Conservation (phyloP, 495 filamentous ascomycete species). For the Gamarada debralockiae region DNA sequence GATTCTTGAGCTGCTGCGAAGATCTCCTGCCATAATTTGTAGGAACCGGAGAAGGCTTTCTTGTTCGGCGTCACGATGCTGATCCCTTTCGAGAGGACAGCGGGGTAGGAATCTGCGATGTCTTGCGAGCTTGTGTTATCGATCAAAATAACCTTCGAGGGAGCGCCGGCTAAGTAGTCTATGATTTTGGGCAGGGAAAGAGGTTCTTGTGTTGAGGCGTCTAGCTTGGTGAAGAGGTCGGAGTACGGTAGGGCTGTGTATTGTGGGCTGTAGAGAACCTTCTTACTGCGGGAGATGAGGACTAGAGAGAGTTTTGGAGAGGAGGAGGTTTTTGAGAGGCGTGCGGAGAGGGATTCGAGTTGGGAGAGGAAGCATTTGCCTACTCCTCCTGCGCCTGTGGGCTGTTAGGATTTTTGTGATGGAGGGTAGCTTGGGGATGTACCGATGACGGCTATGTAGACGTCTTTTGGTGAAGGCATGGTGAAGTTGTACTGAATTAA, state of each 20-base stretch:
- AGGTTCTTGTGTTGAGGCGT: constrained; percentile 51
- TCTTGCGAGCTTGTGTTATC: constrained; percentile 90
- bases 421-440: not conserved
- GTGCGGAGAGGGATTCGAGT: constrained; percentile 51
- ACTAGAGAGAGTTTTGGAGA: constrained; percentile 62
- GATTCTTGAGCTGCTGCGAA: constrained; percentile 58
- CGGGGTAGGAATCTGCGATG: constrained; percentile 74
- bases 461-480: constrained; percentile 29
- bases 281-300: constrained; percentile 77
- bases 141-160: constrained; percentile 71
- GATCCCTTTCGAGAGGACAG: constrained; percentile 73
- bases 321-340: constrained; percentile 50
- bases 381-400: constrained; percentile 83
- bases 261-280: constrained; percentile 61
- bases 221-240: constrained; percentile 50
- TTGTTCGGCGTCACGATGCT: constrained; percentile 95
- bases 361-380: constrained; percentile 87
- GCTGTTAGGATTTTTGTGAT: constrained; percentile 9
- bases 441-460: constrained; percentile 44
- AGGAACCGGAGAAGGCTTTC: constrained; percentile 82
- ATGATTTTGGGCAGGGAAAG: constrained; percentile 62
- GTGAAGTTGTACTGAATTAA: not conserved
- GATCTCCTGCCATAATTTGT: constrained; percentile 77
- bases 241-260: constrained; percentile 54
- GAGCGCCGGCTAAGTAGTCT: constrained; percentile 64